These are phyloP conservation scores for Stephania yunnanensis DNA, from an alignment of 164 flowering plant species.

Conservation along the genomic window DNA sequence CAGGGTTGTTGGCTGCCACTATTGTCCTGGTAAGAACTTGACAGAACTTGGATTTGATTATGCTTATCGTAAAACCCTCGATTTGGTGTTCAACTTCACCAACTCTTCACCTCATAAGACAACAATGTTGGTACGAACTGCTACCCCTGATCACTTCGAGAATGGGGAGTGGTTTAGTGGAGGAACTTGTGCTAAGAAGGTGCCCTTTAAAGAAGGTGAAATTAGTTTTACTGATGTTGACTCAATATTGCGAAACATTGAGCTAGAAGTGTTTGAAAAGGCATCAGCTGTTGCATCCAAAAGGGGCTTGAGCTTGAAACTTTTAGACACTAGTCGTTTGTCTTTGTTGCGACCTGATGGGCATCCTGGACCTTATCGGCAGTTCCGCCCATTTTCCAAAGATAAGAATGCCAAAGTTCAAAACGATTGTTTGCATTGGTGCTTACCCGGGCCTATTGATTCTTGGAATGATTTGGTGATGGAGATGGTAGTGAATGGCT, in stretches of 20 bases:
- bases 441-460: constrained; percentile 93
- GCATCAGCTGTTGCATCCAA: constrained; percentile 33
- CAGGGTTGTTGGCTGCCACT: constrained; percentile 67
- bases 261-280: constrained; percentile 57
- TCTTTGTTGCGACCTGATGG: constrained; percentile 76
- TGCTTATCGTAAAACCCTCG: constrained; percentile 57
- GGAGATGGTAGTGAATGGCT: constrained; percentile 23
- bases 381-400: constrained; percentile 54
- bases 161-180: constrained; percentile 86
- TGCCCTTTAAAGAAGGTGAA: constrained; percentile 68
- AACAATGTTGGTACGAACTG: constrained; percentile 47
- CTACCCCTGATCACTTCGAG: constrained; percentile 91
- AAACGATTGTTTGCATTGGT: constrained; percentile 92
- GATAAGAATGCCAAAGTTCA: constrained; percentile 40
- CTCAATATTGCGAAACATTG: constrained; percentile 40
- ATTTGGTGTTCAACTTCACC: constrained; percentile 36
- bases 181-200: constrained; percentile 60
- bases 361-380: constrained; percentile 82
- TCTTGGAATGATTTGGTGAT: constrained; percentile 73
- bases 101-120: constrained; percentile 44
- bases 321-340: constrained; percentile 50
- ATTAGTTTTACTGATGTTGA: constrained; percentile 41
- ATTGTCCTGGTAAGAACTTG: constrained; percentile 55
- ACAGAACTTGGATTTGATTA: constrained; percentile 56
- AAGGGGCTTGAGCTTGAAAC: constrained; percentile 49